Percentiles rank a stretch among this genome's conserved stretches.
phyloP scores from a whole-genome alignment of 2,329 filamentous ascomycete species.

The Biscogniauxia sp. region DNA sequence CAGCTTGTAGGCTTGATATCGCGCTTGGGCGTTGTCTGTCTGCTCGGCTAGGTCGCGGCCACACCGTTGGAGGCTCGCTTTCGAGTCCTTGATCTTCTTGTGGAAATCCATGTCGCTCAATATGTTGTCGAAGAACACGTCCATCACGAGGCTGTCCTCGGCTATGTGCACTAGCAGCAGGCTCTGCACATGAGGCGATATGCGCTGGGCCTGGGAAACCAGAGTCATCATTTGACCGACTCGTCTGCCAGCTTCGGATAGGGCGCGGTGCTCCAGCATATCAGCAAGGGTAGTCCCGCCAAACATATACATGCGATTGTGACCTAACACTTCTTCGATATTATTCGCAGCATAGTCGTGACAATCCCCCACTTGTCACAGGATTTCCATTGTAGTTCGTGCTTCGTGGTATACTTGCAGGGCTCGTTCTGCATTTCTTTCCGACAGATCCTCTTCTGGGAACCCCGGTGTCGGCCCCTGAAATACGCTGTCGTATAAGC shows the following conservation, averaged over 20 bases:
- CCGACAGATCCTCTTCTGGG: constrained; percentile 50
- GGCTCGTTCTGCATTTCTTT: constrained; percentile 36
- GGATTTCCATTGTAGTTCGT: constrained; percentile 35
- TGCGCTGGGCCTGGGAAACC: constrained; percentile 38
- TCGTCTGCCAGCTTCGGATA: constrained; percentile 45
- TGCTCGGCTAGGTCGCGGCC: constrained; percentile 32
- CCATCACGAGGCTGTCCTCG: constrained; percentile 44
- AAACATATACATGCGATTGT: constrained; percentile 47
- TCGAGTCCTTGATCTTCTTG: constrained; percentile 46
- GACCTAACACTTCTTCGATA: constrained; percentile 42
- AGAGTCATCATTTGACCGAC: constrained; percentile 41
- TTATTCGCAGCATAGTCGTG: constrained; percentile 36
- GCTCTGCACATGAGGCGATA: constrained; percentile 37
- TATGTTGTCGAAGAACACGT: constrained; percentile 56
- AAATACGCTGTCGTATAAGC: constrained; percentile 54
- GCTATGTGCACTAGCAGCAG: constrained; percentile 44
- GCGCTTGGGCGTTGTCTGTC: constrained; percentile 21
- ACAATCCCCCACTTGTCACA: constrained; percentile 38
- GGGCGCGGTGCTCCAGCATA: constrained; percentile 52
- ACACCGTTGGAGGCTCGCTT: constrained; percentile 31
- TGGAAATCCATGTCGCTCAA: constrained; percentile 52
- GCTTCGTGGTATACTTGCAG: constrained; percentile 38
- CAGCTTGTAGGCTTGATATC: constrained; percentile 24
- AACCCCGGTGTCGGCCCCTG: constrained; percentile 50
- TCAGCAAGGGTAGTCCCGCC: constrained; percentile 47